A percentile compares a stretch with the other conserved stretches of the same genome.
Evolutionary conservation across 768 basidiomycete species (phyloP).

Genomic region (Kwoniella bestiolae): DNA sequence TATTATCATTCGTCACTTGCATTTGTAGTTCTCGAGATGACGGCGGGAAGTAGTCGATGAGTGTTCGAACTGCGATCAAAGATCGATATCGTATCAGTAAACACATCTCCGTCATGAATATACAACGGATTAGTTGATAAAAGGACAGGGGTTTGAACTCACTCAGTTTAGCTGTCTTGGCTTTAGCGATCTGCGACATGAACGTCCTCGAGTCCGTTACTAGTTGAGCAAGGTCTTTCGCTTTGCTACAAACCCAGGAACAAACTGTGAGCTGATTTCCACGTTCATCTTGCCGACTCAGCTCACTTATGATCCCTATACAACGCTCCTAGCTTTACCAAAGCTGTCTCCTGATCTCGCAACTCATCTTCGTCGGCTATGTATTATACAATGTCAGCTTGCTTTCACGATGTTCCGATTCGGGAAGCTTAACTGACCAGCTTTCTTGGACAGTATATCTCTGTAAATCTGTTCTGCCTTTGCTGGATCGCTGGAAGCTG

Average conservation of each 20-base stretch:
- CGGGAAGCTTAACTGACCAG: constrained; percentile 38
- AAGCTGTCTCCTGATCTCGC: constrained; percentile 79
- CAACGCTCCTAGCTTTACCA: constrained; percentile 82
- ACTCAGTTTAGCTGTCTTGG: constrained; percentile 97
- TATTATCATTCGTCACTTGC: constrained; percentile 82
- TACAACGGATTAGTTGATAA: neutral
- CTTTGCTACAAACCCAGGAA: constrained; percentile 65
- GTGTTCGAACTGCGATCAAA: constrained; percentile 75
- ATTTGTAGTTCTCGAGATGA: constrained; percentile 77
- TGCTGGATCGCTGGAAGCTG: constrained; percentile 62
- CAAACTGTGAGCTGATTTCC: constrained; percentile 9
- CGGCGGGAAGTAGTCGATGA: constrained; percentile 87
- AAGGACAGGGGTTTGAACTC: constrained; percentile 44
- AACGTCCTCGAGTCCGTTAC: constrained; percentile 81
- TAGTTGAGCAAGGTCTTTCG: constrained; percentile 79
- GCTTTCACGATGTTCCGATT: neutral
- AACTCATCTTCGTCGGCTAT: constrained; percentile 65
- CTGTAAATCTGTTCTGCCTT: constrained; percentile 77
- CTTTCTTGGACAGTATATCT: constrained; percentile 64
- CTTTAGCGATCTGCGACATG: constrained; percentile 94
- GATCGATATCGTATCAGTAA: neutral
- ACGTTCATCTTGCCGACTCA: neutral
- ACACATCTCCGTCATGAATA: neutral
- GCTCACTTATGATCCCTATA: constrained; percentile 82
- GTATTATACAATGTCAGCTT: neutral